Conservation (phyloP, 768 basidiomycete species). For the Tylopilus felleus region DNA sequence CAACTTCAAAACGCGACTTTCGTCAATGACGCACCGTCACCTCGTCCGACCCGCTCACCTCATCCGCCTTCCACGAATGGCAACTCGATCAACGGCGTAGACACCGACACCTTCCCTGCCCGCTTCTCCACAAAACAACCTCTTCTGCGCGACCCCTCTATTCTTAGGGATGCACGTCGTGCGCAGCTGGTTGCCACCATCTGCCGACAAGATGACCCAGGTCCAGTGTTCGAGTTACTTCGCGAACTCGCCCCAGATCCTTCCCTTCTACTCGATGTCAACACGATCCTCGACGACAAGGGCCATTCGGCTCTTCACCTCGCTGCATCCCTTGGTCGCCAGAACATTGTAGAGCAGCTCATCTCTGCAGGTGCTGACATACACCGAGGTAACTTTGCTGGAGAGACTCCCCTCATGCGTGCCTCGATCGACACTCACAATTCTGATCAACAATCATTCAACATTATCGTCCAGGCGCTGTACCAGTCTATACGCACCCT, state of each 20-base stretch:
- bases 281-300: conserved; percentile 89
- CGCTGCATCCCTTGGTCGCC: conserved; percentile 80
- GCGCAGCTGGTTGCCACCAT: conserved; percentile 64
- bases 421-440: conserved; percentile 88
- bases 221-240: conserved; percentile 56
- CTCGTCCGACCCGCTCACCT: conserved; percentile 44
- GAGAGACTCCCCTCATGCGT: conserved; percentile 93
- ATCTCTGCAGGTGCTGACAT: conserved; percentile 80
- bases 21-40: conserved; percentile 30
- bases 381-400: conserved; percentile 86
- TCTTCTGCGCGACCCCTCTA: conserved; percentile 51
- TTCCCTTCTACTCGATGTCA: conserved; percentile 50
- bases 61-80: conserved; percentile 46
- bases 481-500: conserved; percentile 80
- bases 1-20: conserved; percentile 31
- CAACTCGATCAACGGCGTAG: conserved; percentile 39
- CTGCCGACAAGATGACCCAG: conserved; percentile 66
- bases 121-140: conserved; percentile 71
- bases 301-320: conserved; percentile 94
- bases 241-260: conserved; percentile 56
- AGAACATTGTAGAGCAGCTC: conserved; percentile 63
- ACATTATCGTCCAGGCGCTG: conserved; percentile 57
- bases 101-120: conserved; percentile 44
- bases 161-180: conserved; percentile 50
- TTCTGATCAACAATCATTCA: conserved; percentile 75